These are phyloP conservation scores for Ascochyta koolunga DNA, from an alignment of 2,329 filamentous ascomycete species.

Conservation along the genomic window DNA sequence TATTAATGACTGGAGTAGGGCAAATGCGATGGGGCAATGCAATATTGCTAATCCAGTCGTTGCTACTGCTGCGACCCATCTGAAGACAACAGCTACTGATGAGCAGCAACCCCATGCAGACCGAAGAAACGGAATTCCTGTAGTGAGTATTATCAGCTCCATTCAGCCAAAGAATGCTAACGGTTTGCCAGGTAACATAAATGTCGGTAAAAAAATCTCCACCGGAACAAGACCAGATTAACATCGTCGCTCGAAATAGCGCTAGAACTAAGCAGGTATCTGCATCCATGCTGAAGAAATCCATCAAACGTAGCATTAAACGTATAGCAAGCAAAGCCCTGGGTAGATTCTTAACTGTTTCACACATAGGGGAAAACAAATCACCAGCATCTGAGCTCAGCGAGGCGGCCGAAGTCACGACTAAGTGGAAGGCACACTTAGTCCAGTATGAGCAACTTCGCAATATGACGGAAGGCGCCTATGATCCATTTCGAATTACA, in stretches of 20 bases:
- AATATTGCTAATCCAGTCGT: not conserved
- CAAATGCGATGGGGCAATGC: not conserved
- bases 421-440: not conserved
- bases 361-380: not conserved
- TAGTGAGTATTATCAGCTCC: not conserved
- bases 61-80: too few species aligned
- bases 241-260: not conserved
- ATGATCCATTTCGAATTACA: constrained; percentile 1
- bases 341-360: not conserved
- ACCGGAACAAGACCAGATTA: not conserved
- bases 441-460: not conserved
- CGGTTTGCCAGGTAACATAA: not conserved
- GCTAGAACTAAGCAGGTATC: not conserved
- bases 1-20: constrained; percentile 7
- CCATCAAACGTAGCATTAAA: not conserved
- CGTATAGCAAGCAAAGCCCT: not conserved
- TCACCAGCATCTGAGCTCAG: not conserved
- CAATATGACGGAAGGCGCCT: not conserved
- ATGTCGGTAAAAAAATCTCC: not conserved
- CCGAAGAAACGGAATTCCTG: not conserved
- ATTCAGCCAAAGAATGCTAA: not conserved
- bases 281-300: not conserved
- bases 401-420: not conserved
- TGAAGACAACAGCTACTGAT: too few species aligned
- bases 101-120: not conserved